Conservation (phyloP, 148 eudicot genomes). For the Heliamphora exappendiculata region DNA sequence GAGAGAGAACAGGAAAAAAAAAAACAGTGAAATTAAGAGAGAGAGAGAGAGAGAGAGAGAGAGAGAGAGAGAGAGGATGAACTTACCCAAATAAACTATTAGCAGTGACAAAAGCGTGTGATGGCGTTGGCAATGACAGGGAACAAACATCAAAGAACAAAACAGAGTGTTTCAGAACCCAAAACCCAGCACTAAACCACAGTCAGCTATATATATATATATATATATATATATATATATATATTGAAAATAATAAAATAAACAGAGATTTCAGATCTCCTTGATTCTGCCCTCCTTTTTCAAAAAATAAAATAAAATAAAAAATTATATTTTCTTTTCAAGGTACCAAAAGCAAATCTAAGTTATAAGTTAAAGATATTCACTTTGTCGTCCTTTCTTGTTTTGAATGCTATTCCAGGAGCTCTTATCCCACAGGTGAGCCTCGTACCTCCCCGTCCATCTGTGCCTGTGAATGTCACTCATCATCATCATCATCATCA, state of each 20-base stretch:
- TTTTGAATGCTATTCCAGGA: constrained; percentile 78
- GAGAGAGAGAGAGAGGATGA: neutral
- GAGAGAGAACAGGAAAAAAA: neutral
- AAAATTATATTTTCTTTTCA: neutral
- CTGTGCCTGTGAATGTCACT: constrained; percentile 49
- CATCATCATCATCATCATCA: neutral
- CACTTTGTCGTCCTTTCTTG: constrained; percentile 91
- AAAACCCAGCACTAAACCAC: neutral
- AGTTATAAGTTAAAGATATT: constrained; percentile 7
- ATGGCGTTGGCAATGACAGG: constrained; percentile 41
- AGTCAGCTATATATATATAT: neutral
- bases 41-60: neutral
- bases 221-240: neutral
- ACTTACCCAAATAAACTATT: constrained; percentile 94
- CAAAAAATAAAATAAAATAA: neutral
- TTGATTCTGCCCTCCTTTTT: constrained; percentile 14
- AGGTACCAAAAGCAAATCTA: neutral
- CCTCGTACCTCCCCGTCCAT: constrained; percentile 95
- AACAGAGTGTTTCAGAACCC: constrained; percentile 51
- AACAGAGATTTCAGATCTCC: constrained; percentile 40
- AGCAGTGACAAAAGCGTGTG: constrained; percentile 35
- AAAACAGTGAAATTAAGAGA: neutral
- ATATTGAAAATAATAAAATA: neutral
- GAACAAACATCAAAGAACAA: constrained; percentile 23
- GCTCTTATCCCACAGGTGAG: constrained; percentile 96